phyloP scores from a whole-genome alignment of 129 eudicot species.

The Daucus carota region DNA sequence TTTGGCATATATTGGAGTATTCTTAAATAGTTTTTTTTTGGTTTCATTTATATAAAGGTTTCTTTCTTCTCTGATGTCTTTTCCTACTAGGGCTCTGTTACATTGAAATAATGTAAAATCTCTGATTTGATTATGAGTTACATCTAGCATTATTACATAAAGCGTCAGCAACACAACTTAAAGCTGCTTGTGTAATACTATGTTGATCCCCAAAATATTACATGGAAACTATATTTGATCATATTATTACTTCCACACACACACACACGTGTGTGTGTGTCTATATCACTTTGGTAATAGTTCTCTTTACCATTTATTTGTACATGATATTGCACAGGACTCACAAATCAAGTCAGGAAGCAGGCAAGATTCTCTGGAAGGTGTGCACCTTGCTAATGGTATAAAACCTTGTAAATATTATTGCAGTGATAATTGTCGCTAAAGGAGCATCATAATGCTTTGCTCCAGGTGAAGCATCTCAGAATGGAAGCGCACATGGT shows the following conservation, averaged over 20 bases:
- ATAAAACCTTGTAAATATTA: background rate
- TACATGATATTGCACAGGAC: conserved; percentile 34
- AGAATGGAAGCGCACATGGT: conserved; percentile 57
- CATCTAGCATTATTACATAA: background rate
- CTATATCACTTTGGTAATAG: background rate
- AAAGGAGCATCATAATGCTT: conserved; percentile 11
- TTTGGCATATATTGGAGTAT: background rate
- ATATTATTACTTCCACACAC: background rate
- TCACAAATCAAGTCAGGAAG: conserved; percentile 64
- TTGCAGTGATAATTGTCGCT: background rate
- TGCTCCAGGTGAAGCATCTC: conserved; percentile 57
- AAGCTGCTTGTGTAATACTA: background rate
- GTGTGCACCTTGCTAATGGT: conserved; percentile 34
- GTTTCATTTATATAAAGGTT: background rate
- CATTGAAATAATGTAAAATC: background rate
- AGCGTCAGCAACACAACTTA: background rate
- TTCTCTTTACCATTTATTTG: background rate
- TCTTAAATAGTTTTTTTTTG: background rate
- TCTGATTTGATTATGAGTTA: background rate
- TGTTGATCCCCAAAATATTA: background rate
- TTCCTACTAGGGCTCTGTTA: background rate
- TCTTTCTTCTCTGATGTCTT: background rate
- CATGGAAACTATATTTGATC: background rate
- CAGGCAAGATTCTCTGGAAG: conserved; percentile 66
- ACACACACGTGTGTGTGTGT: no score